phyloP scores from a whole-genome alignment of 83 land plant species.

The Diphasiastrum complanatum region DNA sequence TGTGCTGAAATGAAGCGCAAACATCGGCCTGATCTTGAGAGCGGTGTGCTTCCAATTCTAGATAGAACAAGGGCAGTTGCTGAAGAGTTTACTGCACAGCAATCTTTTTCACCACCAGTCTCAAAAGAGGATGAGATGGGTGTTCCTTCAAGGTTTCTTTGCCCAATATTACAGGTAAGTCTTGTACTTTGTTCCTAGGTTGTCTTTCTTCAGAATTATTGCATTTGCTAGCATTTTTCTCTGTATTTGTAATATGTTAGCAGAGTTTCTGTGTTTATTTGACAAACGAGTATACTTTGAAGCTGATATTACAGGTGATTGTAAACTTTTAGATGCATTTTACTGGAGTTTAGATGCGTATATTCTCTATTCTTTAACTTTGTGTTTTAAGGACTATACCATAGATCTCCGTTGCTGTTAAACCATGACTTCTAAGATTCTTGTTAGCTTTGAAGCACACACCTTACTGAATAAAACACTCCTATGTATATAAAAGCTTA shows the following conservation, averaged over 20 bases:
- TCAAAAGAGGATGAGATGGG: background rate
- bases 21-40: constrained; percentile 50
- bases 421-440: no score
- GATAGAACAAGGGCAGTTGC: constrained; percentile 32
- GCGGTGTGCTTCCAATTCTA: constrained; percentile 36
- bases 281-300: no score
- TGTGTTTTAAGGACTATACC: no score
- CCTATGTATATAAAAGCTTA: no score
- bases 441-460: no score
- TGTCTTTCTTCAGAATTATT: background rate
- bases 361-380: no score
- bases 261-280: no score
- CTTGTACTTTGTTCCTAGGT: background rate
- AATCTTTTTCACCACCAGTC: background rate
- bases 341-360: no score
- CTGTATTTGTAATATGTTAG: background rate
- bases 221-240: background rate
- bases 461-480: no score
- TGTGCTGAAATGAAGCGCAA: constrained; percentile 46
- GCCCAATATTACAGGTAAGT: constrained; percentile 62
- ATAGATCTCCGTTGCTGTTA: no score
- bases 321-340: no score
- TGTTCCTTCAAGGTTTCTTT: constrained; percentile 44
- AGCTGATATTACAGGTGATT: no score
- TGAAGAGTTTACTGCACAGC: background rate